Percentiles rank a stretch among this genome's conserved stretches.
Conservation (phyloP, 2,329 filamentous ascomycete species). For the Monilinia aucupariae region DNA sequence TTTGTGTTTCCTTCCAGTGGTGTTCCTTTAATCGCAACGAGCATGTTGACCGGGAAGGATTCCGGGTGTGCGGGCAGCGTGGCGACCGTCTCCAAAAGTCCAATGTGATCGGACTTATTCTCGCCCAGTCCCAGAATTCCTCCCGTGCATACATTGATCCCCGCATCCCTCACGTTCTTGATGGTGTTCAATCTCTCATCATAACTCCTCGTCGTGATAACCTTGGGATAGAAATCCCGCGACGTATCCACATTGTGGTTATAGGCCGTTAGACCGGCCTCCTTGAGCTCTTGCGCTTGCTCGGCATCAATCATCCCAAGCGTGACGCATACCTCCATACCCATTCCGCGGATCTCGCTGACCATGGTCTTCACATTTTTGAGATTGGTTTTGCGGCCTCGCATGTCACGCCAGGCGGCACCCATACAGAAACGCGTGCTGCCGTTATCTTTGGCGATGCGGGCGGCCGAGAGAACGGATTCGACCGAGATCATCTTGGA, state of each 20-base stretch:
- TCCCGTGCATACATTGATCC: slow-evolving; percentile 84
- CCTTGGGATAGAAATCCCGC: slow-evolving; percentile 77
- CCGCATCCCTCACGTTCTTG: slow-evolving; percentile 73
- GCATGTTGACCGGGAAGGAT: slow-evolving; percentile 84
- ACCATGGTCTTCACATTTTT: slow-evolving; percentile 86
- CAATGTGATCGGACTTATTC: slow-evolving; percentile 70
- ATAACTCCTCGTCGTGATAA: slow-evolving; percentile 82
- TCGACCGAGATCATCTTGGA: slow-evolving; percentile 76
- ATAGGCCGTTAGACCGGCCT: slow-evolving; percentile 81
- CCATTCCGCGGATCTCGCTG: slow-evolving; percentile 69
- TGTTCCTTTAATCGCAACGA: slow-evolving; percentile 87
- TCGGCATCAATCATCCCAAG: slow-evolving; percentile 82
- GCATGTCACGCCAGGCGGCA: slow-evolving; percentile 91
- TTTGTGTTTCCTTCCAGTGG: slow-evolving; percentile 70
- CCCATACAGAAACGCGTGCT: slow-evolving; percentile 95
- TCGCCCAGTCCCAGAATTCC: slow-evolving; percentile 85
- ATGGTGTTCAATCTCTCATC: slow-evolving; percentile 81
- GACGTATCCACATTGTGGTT: slow-evolving; percentile 94
- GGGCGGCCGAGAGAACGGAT: slow-evolving; percentile 71
- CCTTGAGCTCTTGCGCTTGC: slow-evolving; percentile 77
- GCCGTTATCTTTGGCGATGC: slow-evolving; percentile 72
- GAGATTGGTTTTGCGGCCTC: slow-evolving; percentile 75
- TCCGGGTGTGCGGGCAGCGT: slow-evolving; percentile 79
- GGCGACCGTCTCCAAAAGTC: slow-evolving; percentile 75
- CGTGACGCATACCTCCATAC: slow-evolving; percentile 91